Base-by-base conservation (phyloP, 768 basidiomycete genomes). In the Boletellus ananiceps region DNA sequence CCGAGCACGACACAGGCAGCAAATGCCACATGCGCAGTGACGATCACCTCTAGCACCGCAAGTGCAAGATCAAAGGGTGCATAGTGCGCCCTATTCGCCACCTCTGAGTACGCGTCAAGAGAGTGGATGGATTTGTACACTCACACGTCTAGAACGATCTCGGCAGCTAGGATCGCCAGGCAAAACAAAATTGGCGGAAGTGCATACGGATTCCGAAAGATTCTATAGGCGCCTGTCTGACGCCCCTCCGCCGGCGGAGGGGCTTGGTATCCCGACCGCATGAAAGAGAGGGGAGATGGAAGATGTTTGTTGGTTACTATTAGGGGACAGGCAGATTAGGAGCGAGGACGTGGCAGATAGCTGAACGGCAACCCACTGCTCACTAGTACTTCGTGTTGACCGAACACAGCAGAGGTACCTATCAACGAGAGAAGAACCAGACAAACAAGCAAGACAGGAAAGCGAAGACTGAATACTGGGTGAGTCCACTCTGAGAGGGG, bases 21-120 rank as follows among this genome's bases (percentile, higher is more conserved):
- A 64, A 93, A 95, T 0, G 96, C 88, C 19, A 94, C 76, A 34
- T 81, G 79, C 66, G 88, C 88, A 4, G 93, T 95, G 14, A 88
- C 70, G 11, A 84, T 62, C 0, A 93, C 85, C 46, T 93, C 82
- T 7, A 87, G 55, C 5, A 81, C 78, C 0, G 96, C 91, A 35
- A 96, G 72, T n/a, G 82, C 66, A n/a, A 95, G 80, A 68, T 99
- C 95, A n/a, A 83, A 79, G 0, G 77, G 67, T 11, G 82, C 75
- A 50, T 91, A 88, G 52, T 86, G 81, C 13, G 69, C 48, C 32
- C 47, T 49, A 34, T 19, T 2, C 16, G 46, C 18, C 50, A 43
- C 44, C 9, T 31, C 27, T 41, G 25, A n/a, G 40, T 23, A 23
- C 34, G n/a, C 35, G 29, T 16, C 27, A n/a, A n/a, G n/a, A 40